Evolutionary conservation across 1,139 yeast species (phyloP), one percentile per base, ranked within the genome.

Genomic region (Blastobotrys apis): DNA sequence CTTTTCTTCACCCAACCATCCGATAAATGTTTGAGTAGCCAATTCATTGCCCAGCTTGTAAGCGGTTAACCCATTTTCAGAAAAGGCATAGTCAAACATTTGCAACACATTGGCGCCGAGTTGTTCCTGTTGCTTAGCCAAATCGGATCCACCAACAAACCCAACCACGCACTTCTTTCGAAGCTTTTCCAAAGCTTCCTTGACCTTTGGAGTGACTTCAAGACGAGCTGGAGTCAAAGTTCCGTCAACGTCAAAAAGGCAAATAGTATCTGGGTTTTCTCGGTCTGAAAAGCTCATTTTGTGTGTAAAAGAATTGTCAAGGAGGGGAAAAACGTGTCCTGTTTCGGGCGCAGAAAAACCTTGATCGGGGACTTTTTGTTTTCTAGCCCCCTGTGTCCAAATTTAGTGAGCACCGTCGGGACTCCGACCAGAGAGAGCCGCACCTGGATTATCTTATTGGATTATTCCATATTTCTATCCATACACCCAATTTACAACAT

Each of bases 201-300:
- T 78, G 82, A 92, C 84, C 68, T 88, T 95, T 45, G 80, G 84
- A 39, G 95, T 81, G 60, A 86, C 72, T 40, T 48, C 70, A 66
- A 85, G 80, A 74, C 99, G 85, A 50, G 98, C 97, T 55, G 97
- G 98, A 38, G 98, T 92, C 68, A 92, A 77, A 48, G 99, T 92
- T 56, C 97, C 98, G 66, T 92, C 99, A 56, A 92, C 99, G 63
- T 92, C 99, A 70, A 92, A 92, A 53, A 92, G 79, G 55, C 87
- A 95, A 37, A 70, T 59, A 37, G 71, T 69, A 49, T 66, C 63
- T 43, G 66, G 63, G 46, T 52, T 50, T 39, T 62, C 61, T 41
- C 73, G 65, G 43, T 68, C 60, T 30, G 59, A 48, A 43, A 69
- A 38, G 17, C 23, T 13, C 36, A 30, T 38, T n/a, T 38, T 13